Evolutionary conservation across 1,139 yeast genomes (phyloP).

Genomic region (Hansenula lynferdii): DNA sequence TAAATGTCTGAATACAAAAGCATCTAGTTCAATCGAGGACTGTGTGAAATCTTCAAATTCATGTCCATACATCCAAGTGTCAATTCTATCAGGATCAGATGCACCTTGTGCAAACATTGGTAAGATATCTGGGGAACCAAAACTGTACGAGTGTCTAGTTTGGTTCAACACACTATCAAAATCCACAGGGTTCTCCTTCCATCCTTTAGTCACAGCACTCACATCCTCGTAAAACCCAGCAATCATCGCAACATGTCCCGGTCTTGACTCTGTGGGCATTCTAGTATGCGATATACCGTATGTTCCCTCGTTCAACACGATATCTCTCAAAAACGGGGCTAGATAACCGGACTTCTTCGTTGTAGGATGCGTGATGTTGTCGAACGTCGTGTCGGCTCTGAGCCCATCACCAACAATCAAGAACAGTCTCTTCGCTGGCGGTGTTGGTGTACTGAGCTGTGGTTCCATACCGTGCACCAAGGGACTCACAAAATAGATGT

Average conservation of each 20-base stretch:
- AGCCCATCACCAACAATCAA: conserved; percentile 95
- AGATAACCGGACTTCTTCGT: conserved; percentile 57
- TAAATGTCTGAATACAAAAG: conserved; percentile 79
- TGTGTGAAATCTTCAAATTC: conserved; percentile 94
- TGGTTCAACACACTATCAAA: conserved; percentile 96
- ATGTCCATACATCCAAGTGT: conserved; percentile 92
- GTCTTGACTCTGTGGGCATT: conserved; percentile 99
- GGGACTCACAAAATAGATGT: conserved; percentile 95
- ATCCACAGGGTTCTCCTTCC: conserved; percentile 98
- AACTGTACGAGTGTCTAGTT: conserved; percentile 85
- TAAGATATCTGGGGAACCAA: conserved; percentile 94
- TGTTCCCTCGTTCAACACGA: conserved; percentile 71
- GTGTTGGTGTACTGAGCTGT: conserved; percentile 53
- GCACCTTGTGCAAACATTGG: conserved; percentile 97
- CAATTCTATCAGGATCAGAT: conserved; percentile 64
- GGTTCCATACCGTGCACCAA: conserved; percentile 97
- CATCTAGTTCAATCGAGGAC: conserved; percentile 82
- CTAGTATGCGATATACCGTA: conserved; percentile 96
- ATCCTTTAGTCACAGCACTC: conserved; percentile 95
- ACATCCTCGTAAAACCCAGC: conserved; percentile 99
- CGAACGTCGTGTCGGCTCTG: conserved; percentile 92
- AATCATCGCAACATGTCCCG: conserved; percentile 98
- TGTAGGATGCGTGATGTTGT: conserved; percentile 63
- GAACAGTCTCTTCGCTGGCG: conserved; percentile 89
- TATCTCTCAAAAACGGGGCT: conserved; percentile 80